Conservation (phyloP, 2,329 filamentous ascomycete genomes). For the Phyllosticta capitalensis region DNA sequence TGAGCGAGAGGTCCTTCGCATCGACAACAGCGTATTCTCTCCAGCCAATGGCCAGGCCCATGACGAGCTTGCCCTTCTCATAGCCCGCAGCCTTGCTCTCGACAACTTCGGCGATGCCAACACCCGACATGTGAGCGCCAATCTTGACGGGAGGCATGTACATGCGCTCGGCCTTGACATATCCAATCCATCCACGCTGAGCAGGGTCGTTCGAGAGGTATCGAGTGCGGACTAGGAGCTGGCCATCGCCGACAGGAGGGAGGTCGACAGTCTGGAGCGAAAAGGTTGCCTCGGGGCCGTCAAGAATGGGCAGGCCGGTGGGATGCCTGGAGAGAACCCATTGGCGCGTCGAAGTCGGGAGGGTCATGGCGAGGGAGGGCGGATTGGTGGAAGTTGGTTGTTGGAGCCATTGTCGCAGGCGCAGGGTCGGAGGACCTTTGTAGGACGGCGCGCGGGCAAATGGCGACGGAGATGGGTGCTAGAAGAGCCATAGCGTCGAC, state of each 20-base stretch:
- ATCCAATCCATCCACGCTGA: constrained; percentile 27
- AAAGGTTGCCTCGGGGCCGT: constrained; percentile 32
- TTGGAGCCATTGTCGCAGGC: neutral
- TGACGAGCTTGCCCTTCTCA: constrained; percentile 50
- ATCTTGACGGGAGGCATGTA: constrained; percentile 62
- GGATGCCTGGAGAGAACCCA: constrained; percentile 37
- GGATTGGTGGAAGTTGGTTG: neutral
- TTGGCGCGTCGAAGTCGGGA: constrained; percentile 24
- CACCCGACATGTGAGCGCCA: constrained; percentile 59
- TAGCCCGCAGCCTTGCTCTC: constrained; percentile 49
- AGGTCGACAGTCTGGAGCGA: constrained; percentile 27
- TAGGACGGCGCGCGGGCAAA: too few relatives aligned
- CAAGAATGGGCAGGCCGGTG: constrained; percentile 24
- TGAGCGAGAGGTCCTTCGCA: neutral
- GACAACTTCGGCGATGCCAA: constrained; percentile 50
- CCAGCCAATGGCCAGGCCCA: constrained; percentile 50
- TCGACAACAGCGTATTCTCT: constrained; percentile 52
- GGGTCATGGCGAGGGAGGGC: neutral
- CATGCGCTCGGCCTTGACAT: constrained; percentile 30
- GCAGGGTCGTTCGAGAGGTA: constrained; percentile 46
- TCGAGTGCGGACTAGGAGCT: constrained; percentile 39
- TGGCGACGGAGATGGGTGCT: too few relatives aligned
- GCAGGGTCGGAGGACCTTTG: neutral
- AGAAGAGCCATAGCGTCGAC: too few relatives aligned
- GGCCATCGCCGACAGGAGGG: constrained; percentile 26